Conservation (phyloP, 2,329 filamentous ascomycete genomes). For the Helminthosporium solani region DNA sequence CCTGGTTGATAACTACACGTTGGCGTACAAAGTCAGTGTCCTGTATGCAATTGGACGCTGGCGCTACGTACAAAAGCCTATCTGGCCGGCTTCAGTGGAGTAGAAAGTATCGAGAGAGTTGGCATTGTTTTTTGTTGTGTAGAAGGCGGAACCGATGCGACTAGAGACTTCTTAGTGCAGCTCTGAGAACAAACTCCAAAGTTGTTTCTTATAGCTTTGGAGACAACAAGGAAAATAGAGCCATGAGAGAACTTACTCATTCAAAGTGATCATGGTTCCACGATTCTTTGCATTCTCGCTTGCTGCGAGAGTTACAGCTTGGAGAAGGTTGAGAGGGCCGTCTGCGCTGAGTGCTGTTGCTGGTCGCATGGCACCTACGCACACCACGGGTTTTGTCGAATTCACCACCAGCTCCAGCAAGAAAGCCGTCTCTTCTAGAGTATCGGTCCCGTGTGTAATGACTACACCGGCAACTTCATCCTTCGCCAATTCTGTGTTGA, state of each 20-base stretch:
- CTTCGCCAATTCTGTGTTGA: constrained; percentile 53
- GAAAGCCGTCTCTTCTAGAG: constrained; percentile 64
- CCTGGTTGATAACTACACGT: constrained; percentile 60
- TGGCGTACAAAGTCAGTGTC: no score
- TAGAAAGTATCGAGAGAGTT: constrained; percentile 65
- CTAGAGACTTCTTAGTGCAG: not conserved
- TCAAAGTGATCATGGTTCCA: constrained; percentile 61
- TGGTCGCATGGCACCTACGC: constrained; percentile 64
- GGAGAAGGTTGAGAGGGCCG: constrained; percentile 62
- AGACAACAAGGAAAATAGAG: not conserved
- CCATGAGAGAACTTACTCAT: constrained; percentile 46
- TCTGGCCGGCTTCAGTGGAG: constrained; percentile 54
- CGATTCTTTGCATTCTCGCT: constrained; percentile 49
- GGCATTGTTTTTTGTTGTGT: constrained; percentile 62
- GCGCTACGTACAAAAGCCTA: no score
- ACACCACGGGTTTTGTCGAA: constrained; percentile 59
- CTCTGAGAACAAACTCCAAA: no score
- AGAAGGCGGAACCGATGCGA: constrained; percentile 60
- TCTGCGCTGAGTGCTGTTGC: constrained; percentile 64
- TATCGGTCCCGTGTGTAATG: constrained; percentile 66
- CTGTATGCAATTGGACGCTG: no score
- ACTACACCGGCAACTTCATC: constrained; percentile 51
- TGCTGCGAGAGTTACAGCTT: constrained; percentile 59
- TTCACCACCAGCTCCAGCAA: constrained; percentile 61
- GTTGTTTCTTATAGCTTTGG: not conserved